Evolutionary conservation across 495 filamentous ascomycete species (phyloP).

Genomic region (Pseudoneurospora amorphoporcata): DNA sequence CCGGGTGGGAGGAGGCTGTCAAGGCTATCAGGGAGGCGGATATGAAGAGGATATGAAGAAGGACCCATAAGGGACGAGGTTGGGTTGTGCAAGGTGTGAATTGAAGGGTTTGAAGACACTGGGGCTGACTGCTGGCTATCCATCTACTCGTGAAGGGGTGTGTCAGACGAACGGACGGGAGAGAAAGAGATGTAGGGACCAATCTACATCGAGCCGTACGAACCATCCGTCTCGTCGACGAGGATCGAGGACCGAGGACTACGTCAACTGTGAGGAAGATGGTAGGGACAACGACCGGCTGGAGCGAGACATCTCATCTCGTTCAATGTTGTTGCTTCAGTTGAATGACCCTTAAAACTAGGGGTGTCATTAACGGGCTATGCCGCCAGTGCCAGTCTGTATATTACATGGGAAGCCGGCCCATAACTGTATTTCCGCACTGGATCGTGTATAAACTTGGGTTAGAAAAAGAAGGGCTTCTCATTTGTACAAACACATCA

Average conservation of each 20-base stretch:
- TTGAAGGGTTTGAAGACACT: background rate
- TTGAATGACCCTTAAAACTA: background rate
- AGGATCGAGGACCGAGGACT: background rate
- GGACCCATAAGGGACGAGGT: background rate
- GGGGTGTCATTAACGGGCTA: background rate
- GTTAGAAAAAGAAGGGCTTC: background rate
- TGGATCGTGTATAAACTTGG: background rate
- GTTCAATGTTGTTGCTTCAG: background rate
- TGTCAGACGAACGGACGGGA: background rate
- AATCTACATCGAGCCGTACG: background rate
- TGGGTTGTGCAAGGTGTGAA: background rate
- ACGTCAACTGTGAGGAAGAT: background rate
- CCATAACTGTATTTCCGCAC: background rate
- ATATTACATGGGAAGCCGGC: background rate
- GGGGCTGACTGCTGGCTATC: background rate
- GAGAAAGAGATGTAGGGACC: background rate
- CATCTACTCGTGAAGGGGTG: background rate
- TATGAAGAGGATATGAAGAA: slow-evolving; percentile 25
- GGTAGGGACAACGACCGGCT: background rate
- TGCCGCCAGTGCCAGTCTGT: background rate
- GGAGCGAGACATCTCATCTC: background rate
- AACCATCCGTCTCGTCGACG: background rate
- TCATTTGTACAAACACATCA: background rate
- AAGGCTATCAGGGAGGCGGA: slow-evolving; percentile 32
- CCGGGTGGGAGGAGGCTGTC: slow-evolving; percentile 34